Evolutionary conservation across 73 alveolate species (phyloP), one percentile per base, ranked within the genome.

Genomic region (Uronychia setigera): DNA sequence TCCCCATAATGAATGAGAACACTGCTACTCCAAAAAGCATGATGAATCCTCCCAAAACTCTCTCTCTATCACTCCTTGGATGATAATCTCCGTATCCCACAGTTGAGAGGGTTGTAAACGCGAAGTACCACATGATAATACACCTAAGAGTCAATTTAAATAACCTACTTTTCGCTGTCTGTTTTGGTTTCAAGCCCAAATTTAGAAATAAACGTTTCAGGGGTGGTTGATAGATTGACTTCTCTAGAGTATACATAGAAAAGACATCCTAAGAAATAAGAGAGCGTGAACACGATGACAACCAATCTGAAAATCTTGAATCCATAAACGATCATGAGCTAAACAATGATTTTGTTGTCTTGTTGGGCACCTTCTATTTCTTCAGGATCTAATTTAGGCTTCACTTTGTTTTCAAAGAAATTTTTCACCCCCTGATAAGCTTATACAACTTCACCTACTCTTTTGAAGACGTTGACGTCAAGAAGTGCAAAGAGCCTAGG

Each of bases 61-160:
- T 59, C 77, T 87, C 93, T 0, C 29, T 27, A 29, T 87, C 89
- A 67, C 74, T 80, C 27, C 83, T 85, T 0, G 93, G 85, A 60
- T 81, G 80, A 31, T 33, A 80, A 76, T 87, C 93, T 32, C 93
- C 93, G 58, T 74, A 87, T 0, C 93, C 93, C n/a, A 87, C 93
- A 30, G 93, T 87, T 29, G 93, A 67, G 0, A 87, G 89, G 1
- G 93, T 87, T 1, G 93, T 87, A 31, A 87, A 79, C 1, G 93
- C 87, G 86, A 87, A 87, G 75, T 87, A 87, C 35, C 83, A 87
- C 67, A 85, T 84, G 25, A 34, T 58, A 0, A 85, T 85, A 80
- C 76, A 34, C 11, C 84, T 46, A 5, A 46, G 67, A 46, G n/a
- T 46, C 67, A 46, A 46, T 11, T 30, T 26, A 11, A 13, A 28